A percentile compares a stretch with the other conserved stretches of the same genome.
phyloP scores from a whole-genome alignment of 441 rosid species.

The Omphalea diandra region DNA sequence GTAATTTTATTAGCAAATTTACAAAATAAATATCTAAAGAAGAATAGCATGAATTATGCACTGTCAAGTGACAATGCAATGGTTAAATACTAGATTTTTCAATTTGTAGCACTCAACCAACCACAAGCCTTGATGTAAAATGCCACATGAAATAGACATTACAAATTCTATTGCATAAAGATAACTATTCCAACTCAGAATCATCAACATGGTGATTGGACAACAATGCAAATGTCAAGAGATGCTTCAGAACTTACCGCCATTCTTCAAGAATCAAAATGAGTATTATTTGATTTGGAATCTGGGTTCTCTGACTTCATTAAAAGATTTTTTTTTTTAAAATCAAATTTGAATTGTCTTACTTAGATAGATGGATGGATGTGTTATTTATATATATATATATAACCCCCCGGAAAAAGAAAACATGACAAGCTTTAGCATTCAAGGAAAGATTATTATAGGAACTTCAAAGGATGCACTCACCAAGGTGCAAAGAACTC shows the following conservation, averaged over 20 bases:
- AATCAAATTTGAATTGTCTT: not conserved
- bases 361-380: not conserved
- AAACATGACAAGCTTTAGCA: not conserved
- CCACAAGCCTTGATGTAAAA: not conserved
- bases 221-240: not conserved
- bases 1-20: conserved; percentile 4
- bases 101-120: not conserved
- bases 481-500: conserved; percentile 99
- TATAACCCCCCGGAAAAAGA: not conserved
- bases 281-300: not conserved
- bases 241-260: not conserved
- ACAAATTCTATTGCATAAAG: not conserved
- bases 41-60: not conserved
- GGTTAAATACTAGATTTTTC: not conserved
- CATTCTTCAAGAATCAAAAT: not conserved
- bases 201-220: not conserved
- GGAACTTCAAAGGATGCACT: conserved; percentile 22
- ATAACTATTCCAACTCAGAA: not conserved
- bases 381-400: not conserved
- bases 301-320: not conserved
- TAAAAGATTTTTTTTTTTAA: not conserved
- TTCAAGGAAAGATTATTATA: conserved; percentile 10
- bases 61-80: conserved; percentile 2
- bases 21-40: not conserved
- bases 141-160: not conserved